These are phyloP conservation scores for Amanita inopinata DNA, from an alignment of 768 basidiomycete species.

Conservation along the genomic window DNA sequence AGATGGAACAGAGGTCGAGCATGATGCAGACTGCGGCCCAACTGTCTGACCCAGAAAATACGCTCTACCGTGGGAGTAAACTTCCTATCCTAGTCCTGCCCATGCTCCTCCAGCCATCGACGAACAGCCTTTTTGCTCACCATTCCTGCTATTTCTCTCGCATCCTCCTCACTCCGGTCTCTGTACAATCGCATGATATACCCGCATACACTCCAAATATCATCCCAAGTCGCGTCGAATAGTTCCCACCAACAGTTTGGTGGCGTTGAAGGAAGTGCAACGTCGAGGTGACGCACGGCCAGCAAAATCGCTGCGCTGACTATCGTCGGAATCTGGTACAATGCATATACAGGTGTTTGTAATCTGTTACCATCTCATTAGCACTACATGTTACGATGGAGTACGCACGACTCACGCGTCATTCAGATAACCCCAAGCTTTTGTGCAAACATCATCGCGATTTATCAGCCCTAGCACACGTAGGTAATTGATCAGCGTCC, in stretches of 20 bases:
- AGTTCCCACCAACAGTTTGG: constrained; percentile 87
- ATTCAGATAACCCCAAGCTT: constrained; percentile 92
- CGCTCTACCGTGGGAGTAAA: constrained; percentile 6
- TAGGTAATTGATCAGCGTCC: constrained; percentile 90
- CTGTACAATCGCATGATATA: constrained; percentile 76
- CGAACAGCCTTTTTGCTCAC: constrained; percentile 73
- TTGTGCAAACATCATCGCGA: constrained; percentile 57
- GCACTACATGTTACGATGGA: background rate
- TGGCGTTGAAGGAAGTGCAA: constrained; percentile 63
- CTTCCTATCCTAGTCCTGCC: background rate
- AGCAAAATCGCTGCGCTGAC: constrained; percentile 87
- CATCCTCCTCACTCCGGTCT: constrained; percentile 36
- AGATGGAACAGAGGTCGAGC: constrained; percentile 95
- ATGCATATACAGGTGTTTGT: constrained; percentile 86
- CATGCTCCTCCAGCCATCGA: constrained; percentile 65
- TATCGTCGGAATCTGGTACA: constrained; percentile 84
- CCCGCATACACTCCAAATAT: constrained; percentile 81
- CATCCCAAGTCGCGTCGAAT: constrained; percentile 88
- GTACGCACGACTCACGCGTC: constrained; percentile 63
- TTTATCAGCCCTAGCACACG: constrained; percentile 78
- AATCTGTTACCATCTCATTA: constrained; percentile 38
- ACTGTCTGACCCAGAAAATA: too few species aligned
- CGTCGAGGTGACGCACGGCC: constrained; percentile 56
- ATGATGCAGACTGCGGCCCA: constrained; percentile 28
- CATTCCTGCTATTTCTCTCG: constrained; percentile 40